A percentile compares a stretch with the other conserved stretches of the same genome.
phyloP scores from a whole-genome alignment of 2,329 filamentous ascomycete species.

The Pseudogymnoascus destructans region DNA sequence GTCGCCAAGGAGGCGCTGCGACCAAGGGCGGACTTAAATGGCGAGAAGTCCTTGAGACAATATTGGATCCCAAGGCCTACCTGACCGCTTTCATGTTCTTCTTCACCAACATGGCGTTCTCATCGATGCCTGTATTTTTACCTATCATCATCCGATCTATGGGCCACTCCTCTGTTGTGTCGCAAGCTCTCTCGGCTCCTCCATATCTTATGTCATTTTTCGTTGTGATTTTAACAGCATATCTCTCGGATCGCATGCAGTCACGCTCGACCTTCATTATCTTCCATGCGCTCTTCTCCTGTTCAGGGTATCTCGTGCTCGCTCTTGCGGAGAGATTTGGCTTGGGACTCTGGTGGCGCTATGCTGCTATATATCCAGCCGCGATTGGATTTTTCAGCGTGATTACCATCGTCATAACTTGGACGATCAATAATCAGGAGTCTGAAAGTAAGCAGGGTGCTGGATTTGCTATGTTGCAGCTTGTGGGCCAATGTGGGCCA shows the following conservation, averaged over 20 bases:
- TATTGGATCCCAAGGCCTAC: conserved; percentile 57
- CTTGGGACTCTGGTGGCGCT: conserved; percentile 41
- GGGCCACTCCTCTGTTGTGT: conserved; percentile 53
- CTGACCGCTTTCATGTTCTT: conserved; percentile 75
- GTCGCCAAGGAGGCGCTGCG: conserved; percentile 10
- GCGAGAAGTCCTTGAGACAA: conserved; percentile 43
- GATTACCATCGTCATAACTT: conserved; percentile 73
- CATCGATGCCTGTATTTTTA: conserved; percentile 75
- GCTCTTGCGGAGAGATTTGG: conserved; percentile 40
- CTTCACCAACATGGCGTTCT: conserved; percentile 76
- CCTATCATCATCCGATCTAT: conserved; percentile 67
- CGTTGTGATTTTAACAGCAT: conserved; percentile 57
- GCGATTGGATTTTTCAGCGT: conserved; percentile 71
- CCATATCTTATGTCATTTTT: conserved; percentile 68
- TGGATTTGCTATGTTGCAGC: conserved; percentile 67
- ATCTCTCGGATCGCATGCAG: conserved; percentile 53
- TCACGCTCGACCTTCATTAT: conserved; percentile 55
- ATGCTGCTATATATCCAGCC: conserved; percentile 66
- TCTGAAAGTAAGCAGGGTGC: conserved; percentile 56
- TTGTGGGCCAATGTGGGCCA: conserved; percentile 41
- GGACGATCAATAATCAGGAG: conserved; percentile 77
- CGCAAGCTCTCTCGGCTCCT: conserved; percentile 69
- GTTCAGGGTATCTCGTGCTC: conserved; percentile 45
- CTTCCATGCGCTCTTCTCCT: conserved; percentile 54
- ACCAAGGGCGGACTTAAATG: conserved; percentile 33